Conservation (phyloP, 164 flowering plant genomes). For the Taxillus chinensis region DNA sequence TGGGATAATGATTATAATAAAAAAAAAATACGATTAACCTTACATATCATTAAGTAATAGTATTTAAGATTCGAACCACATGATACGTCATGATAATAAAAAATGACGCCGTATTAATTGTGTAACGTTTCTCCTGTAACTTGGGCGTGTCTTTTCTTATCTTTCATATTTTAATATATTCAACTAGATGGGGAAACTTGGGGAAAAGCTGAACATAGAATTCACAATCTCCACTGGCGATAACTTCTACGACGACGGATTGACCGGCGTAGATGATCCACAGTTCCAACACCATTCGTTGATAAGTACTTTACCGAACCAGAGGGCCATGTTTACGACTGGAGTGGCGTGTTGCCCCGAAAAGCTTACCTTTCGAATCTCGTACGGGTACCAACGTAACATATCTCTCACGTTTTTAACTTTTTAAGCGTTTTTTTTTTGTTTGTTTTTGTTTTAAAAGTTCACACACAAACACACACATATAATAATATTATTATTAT, state of each 20-base stretch:
- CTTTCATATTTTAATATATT: too few species aligned
- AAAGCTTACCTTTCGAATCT: constrained; percentile 26
- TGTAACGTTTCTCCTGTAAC: too few species aligned
- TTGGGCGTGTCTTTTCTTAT: too few species aligned
- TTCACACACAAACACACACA: too few species aligned
- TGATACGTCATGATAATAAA: too few species aligned
- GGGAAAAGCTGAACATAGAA: constrained; percentile 45
- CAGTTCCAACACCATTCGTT: constrained; percentile 43
- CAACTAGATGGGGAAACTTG: constrained; percentile 59
- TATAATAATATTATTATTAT: too few species aligned
- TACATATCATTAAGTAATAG: too few species aligned
- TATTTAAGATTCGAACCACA: too few species aligned
- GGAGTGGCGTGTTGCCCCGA: constrained; percentile 41
- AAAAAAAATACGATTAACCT: too few species aligned
- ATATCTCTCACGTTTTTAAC: neutral
- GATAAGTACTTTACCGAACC: constrained; percentile 31
- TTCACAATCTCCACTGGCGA: constrained; percentile 70
- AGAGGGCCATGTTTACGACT: constrained; percentile 32
- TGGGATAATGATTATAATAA: too few species aligned
- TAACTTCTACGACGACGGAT: constrained; percentile 62
- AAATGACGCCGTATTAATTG: too few species aligned
- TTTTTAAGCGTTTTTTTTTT: neutral
- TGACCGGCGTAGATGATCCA: constrained; percentile 37
- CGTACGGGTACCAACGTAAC: constrained; percentile 18
- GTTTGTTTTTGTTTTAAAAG: neutral